A percentile compares a stretch with the other conserved stretches of the same genome.
Evolutionary conservation across 495 filamentous ascomycete species (phyloP).

Genomic region (Hyaloscypha hepaticicola): DNA sequence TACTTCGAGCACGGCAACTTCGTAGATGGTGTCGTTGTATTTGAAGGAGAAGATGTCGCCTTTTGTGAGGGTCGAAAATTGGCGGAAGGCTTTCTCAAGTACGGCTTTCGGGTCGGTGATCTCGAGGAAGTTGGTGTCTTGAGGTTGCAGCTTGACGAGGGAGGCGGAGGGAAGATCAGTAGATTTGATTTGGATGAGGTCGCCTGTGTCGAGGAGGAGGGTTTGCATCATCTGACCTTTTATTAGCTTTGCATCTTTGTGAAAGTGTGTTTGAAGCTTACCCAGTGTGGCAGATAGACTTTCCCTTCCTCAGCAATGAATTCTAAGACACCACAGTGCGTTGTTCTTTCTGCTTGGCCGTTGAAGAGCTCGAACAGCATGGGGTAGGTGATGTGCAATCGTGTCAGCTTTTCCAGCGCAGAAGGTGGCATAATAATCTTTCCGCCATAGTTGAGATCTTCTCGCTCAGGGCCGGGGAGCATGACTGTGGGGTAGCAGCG

Average conservation of each 20-base stretch:
- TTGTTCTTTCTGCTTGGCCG: constrained; percentile 70
- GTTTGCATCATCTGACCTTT: constrained; percentile 83
- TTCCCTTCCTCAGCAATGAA: constrained; percentile 97
- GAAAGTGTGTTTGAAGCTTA: constrained; percentile 44
- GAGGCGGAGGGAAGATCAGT: constrained; percentile 85
- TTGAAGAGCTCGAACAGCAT: constrained; percentile 96
- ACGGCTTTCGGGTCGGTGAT: constrained; percentile 98
- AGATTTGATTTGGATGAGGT: constrained; percentile 90
- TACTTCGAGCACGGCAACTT: constrained; percentile 88
- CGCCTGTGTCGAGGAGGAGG: constrained; percentile 81
- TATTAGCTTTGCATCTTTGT: constrained; percentile 25
- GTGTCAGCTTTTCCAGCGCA: constrained; percentile 90
- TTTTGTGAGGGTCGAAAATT: constrained; percentile 88
- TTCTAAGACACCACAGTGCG: constrained; percentile 93
- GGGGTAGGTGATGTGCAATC: constrained; percentile 96
- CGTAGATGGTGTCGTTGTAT: constrained; percentile 91
- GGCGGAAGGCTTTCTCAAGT: constrained; percentile 90
- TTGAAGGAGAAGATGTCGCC: constrained; percentile 92
- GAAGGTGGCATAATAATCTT: constrained; percentile 96
- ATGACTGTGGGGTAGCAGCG: constrained; percentile 93
- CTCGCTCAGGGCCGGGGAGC: constrained; percentile 88
- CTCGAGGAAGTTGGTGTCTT: constrained; percentile 86
- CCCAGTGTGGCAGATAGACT: constrained; percentile 94
- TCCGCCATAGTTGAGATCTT: constrained; percentile 90
- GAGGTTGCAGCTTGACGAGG: constrained; percentile 94